These are phyloP conservation scores for Zygoascus hellenicus DNA, from an alignment of 1,139 yeast genomes.

Conservation along the genomic window DNA sequence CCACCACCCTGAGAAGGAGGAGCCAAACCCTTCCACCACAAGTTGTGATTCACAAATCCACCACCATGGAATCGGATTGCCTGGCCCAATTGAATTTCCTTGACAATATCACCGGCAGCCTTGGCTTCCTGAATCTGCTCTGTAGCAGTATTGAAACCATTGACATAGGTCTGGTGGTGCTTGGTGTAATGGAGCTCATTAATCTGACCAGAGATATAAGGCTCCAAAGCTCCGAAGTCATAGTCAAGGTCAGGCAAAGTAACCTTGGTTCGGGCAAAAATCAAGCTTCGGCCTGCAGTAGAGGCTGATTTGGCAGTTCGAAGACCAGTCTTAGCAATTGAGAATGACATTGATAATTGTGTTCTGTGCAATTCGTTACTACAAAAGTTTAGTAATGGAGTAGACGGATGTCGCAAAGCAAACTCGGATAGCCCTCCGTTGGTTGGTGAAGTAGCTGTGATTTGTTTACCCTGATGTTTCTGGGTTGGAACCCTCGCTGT, in stretches of 20 bases:
- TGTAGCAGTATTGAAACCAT: constrained; percentile 75
- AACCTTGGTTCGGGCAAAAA: constrained; percentile 19
- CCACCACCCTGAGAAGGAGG: constrained; percentile 85
- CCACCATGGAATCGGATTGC: constrained; percentile 92
- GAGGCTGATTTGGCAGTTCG: constrained; percentile 7
- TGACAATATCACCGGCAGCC: constrained; percentile 57
- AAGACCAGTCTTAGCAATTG: constrained; percentile 1
- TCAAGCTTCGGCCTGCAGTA: no score
- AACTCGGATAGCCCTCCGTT: neutral
- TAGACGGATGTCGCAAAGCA: neutral
- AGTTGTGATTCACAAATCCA: constrained; percentile 80
- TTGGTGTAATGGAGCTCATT: constrained; percentile 84
- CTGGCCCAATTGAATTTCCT: constrained; percentile 66
- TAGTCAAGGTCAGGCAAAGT: constrained; percentile 75
- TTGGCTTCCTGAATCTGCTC: constrained; percentile 75
- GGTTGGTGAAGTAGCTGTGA: neutral
- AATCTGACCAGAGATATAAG: constrained; percentile 81
- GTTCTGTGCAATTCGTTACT: neutral
- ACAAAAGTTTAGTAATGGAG: neutral
- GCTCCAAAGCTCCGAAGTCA: constrained; percentile 87
- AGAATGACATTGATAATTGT: constrained; percentile 12
- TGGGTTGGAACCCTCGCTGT: no score
- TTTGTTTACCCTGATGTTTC: neutral
- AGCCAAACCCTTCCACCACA: constrained; percentile 89
- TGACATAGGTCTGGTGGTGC: constrained; percentile 94